Evolutionary conservation across 805 yeast genomes (phyloP).

Genomic region (Isabelozyma heimii): DNA sequence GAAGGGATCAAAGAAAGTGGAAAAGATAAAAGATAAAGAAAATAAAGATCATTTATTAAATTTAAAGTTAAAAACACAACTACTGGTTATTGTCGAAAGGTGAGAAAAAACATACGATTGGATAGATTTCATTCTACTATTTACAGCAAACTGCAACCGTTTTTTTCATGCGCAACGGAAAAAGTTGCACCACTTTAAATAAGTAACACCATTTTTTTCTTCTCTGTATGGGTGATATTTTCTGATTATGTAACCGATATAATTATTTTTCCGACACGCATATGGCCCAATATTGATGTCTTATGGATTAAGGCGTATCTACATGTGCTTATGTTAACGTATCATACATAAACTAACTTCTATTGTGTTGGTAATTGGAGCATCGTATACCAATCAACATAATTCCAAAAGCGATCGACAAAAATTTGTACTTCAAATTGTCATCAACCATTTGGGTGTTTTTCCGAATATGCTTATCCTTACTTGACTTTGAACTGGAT

Average conservation of each 20-base stretch:
- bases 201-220: not conserved
- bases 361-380: slow-evolving; percentile 19
- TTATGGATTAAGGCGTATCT: not conserved
- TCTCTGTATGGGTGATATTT: not conserved
- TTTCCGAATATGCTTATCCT: slow-evolving; percentile 8
- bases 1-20: not conserved
- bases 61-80: too few relatives aligned
- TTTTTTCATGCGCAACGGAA: not conserved
- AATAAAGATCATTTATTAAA: too few relatives aligned
- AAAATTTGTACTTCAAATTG: slow-evolving; percentile 38
- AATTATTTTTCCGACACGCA: too few relatives aligned
- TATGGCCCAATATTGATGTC: too few relatives aligned
- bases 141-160: not conserved
- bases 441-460: slow-evolving; percentile 33
- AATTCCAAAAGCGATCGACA: slow-evolving; percentile 42
- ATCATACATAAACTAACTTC: not conserved
- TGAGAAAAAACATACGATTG: not conserved
- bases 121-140: not conserved
- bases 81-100: not conserved
- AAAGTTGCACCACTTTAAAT: not conserved
- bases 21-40: not conserved
- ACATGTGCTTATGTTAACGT: not conserved
- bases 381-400: slow-evolving; percentile 37
- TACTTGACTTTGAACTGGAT: not conserved
- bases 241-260: not conserved